Evolutionary conservation across 495 filamentous ascomycete species (phyloP), one percentile per base, ranked within the genome.

Genomic region (Podospora pseudoanserina): DNA sequence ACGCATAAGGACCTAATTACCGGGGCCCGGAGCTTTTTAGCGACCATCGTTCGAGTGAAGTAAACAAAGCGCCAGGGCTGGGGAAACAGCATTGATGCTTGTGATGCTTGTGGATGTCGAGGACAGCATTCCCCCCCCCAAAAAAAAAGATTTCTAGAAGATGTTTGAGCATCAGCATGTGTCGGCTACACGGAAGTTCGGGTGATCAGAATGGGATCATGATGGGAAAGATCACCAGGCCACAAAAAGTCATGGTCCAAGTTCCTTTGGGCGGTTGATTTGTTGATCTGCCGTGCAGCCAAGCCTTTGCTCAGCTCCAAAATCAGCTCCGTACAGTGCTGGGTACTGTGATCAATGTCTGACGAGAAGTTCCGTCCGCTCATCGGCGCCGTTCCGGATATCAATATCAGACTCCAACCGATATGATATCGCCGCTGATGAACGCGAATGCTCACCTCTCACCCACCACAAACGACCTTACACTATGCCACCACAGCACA

Each of bases 241-340:
- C 39, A 5, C 23, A 27, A 56, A 56, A 20, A 57, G 57, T 68
- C 67, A 34, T 56, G 65, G 28, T 49, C 18, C 28, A 58, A 58
- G 59, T 44, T 6, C 28, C 13, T 16, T 53, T 63, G 60, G 20
- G 27, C 26, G 30, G 23, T 7, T 68, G 69, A 68, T 68, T 67
- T 67, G 69, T 68, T 71, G 69, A 63, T 71, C 69, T 68, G 66
- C 66, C 58, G 69, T 65, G 62, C 28, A 67, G 65, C 65, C 68
- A 66, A 67, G 68, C 16, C 55, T 32, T 32, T 64, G 30, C 56
- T 60, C 69, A 64, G 66, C 59, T 60, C 11, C 30, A 32, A 32
- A 32, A 1, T 20, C 64, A 44, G 32, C 49, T 63, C 69, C 69
- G 54, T 71, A 67, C 65, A 67, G 69, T 67, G 69, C 28, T 16